These are phyloP conservation scores for Schizosaccharomyces versatilis DNA, from an alignment of 1,139 yeast species.

Conservation along the genomic window DNA sequence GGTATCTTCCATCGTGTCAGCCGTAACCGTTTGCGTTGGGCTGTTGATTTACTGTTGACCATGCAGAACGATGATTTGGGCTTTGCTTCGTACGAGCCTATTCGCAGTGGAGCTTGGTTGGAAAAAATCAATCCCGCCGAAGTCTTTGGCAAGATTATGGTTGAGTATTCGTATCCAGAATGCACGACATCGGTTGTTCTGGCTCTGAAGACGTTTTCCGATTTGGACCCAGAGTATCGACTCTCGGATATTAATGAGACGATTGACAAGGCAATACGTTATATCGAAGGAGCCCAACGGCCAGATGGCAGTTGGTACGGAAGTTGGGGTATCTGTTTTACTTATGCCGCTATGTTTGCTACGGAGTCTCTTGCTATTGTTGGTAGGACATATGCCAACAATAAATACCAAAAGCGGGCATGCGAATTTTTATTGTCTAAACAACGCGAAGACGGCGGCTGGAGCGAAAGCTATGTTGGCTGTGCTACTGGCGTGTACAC, in stretches of 20 bases:
- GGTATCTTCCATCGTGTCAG: constrained; percentile 31
- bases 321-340: constrained; percentile 91
- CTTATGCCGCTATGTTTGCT: constrained; percentile 97
- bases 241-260: constrained; percentile 41
- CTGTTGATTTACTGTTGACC: constrained; percentile 45
- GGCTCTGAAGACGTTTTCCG: constrained; percentile 62
- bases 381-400: constrained; percentile 39
- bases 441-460: constrained; percentile 80
- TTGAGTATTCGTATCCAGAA: constrained; percentile 92
- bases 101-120: constrained; percentile 57
- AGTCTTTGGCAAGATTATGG: constrained; percentile 94
- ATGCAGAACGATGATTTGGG: constrained; percentile 84
- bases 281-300: constrained; percentile 45
- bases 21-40: constrained; percentile 34
- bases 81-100: constrained; percentile 74
- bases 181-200: constrained; percentile 89
- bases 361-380: constrained; percentile 67
- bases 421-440: constrained; percentile 63
- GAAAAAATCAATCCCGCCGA: constrained; percentile 84
- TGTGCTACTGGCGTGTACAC: constrained; percentile 38
- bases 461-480: constrained; percentile 49
- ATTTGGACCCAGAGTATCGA: constrained; percentile 38
- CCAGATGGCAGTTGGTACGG: constrained; percentile 95
- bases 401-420: constrained; percentile 42
- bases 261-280: constrained; percentile 49